These are phyloP conservation scores for Musa itinerans DNA, from an alignment of 176 grass and related monocot genomes.

Conservation along the genomic window DNA sequence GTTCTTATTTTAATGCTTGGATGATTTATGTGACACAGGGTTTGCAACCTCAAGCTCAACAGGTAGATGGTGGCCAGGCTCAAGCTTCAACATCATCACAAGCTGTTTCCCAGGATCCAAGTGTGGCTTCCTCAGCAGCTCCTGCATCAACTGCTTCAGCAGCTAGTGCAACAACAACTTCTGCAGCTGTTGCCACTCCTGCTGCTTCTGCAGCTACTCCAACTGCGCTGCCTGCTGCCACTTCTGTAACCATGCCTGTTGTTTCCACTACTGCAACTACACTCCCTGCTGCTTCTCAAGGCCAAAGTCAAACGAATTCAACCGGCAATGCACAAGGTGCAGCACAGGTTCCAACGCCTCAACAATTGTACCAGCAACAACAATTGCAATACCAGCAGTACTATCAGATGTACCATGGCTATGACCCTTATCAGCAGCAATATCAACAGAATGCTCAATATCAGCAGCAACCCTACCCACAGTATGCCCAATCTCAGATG, in stretches of 20 bases:
- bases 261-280: background rate
- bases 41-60: conserved; percentile 58
- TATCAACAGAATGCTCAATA: conserved; percentile 65
- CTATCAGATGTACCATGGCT: conserved; percentile 73
- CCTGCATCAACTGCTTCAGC: conserved; percentile 19
- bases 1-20: conserved; percentile 4
- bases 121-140: conserved; percentile 26
- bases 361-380: conserved; percentile 82
- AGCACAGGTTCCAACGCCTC: conserved; percentile 37
- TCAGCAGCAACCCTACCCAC: conserved; percentile 46
- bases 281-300: conserved; percentile 29
- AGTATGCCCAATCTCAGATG: conserved; percentile 46
- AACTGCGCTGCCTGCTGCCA: conserved; percentile 6
- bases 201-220: conserved; percentile 21
- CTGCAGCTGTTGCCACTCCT: background rate
- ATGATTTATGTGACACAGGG: conserved; percentile 29
- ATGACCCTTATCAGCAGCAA: conserved; percentile 53
- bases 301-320: conserved; percentile 1
- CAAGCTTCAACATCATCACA: conserved; percentile 31
- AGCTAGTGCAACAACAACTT: conserved; percentile 14
- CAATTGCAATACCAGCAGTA: conserved; percentile 63
- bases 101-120: conserved; percentile 36
- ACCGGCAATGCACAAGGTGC: conserved; percentile 24
- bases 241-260: background rate
- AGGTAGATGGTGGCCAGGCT: conserved; percentile 30